These are phyloP conservation scores for Asterella californica DNA, from an alignment of 225 moss, liverwort and hornwort genomes.

Conservation along the genomic window DNA sequence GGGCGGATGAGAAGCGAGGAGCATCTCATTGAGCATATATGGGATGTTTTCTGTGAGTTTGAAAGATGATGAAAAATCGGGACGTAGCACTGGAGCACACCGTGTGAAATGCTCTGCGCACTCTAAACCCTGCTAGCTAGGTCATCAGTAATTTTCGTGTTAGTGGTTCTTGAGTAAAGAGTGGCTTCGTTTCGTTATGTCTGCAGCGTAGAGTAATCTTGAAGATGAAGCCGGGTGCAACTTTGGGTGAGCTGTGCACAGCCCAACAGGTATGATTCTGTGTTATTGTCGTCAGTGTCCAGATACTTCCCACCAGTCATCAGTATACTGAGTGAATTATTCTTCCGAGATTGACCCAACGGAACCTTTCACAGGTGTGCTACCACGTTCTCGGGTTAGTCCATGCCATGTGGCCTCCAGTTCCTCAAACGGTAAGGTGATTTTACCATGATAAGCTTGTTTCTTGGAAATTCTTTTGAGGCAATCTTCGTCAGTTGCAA, in stretches of 20 bases:
- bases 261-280: slow-evolving; percentile 75
- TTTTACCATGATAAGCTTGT: not conserved
- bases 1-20: not conserved
- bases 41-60: too few relatives aligned
- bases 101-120: too few relatives aligned
- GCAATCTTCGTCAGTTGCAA: not conserved
- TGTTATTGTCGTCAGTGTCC: too few relatives aligned
- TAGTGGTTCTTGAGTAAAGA: too few relatives aligned
- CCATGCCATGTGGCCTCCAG: slow-evolving; percentile 99
- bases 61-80: not conserved
- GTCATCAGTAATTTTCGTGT: too few relatives aligned
- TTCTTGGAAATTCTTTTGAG: not conserved
- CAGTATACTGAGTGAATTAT: too few relatives aligned
- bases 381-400: slow-evolving; percentile 97
- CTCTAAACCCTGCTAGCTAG: too few relatives aligned
- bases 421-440: slow-evolving; percentile 77
- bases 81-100: not conserved
- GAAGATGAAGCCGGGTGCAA: slow-evolving; percentile 82
- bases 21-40: not conserved
- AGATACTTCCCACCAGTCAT: too few relatives aligned
- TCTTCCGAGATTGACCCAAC: not conserved
- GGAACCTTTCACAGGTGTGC: slow-evolving; percentile 62
- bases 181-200: not conserved
- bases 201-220: slow-evolving; percentile 86
- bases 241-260: slow-evolving; percentile 71